Conservation (phyloP, 371 early-diverging fungal species). For the Mortierella sp. region DNA sequence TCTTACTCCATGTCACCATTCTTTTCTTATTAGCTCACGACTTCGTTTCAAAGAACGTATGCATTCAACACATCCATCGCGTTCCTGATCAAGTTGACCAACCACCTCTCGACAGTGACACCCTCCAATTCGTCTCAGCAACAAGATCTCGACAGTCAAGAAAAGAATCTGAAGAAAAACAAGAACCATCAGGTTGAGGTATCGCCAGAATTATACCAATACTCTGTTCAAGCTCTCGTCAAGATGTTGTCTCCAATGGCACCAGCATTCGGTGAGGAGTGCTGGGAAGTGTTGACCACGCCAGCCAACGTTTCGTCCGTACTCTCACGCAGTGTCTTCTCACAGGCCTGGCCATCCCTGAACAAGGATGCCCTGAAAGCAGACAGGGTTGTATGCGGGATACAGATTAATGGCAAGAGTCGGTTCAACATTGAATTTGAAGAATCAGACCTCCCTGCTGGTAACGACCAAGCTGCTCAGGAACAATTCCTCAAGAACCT, state of each 20-base stretch:
- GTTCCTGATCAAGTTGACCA: constrained; percentile 85
- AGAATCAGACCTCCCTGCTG: constrained; percentile 58
- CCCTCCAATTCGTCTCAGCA: constrained; percentile 23
- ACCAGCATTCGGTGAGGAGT: constrained; percentile 79
- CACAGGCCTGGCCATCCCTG: constrained; percentile 72
- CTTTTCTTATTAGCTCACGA: constrained; percentile 63
- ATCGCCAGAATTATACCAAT: constrained; percentile 59
- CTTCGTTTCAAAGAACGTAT: constrained; percentile 66
- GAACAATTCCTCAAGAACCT: constrained; percentile 57
- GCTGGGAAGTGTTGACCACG: constrained; percentile 65
- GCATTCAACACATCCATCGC: constrained; percentile 86
- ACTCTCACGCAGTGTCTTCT: constrained; percentile 68
- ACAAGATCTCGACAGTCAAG: no score
- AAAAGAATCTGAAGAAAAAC: constrained; percentile 10
- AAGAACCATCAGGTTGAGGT: constrained; percentile 40
- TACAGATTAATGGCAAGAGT: constrained; percentile 86
- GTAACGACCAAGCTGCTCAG: constrained; percentile 60
- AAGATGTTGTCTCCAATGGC: constrained; percentile 84
- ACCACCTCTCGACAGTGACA: constrained; percentile 58
- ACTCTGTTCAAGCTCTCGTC: constrained; percentile 69
- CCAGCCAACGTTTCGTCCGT: no score
- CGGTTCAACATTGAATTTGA: constrained; percentile 68
- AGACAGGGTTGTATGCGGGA: constrained; percentile 62
- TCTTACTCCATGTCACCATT: background rate
- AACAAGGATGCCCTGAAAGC: constrained; percentile 63